Evolutionary conservation across 148 eudicot genomes (phyloP).

Genomic region (Chenopodium berlandieri): DNA sequence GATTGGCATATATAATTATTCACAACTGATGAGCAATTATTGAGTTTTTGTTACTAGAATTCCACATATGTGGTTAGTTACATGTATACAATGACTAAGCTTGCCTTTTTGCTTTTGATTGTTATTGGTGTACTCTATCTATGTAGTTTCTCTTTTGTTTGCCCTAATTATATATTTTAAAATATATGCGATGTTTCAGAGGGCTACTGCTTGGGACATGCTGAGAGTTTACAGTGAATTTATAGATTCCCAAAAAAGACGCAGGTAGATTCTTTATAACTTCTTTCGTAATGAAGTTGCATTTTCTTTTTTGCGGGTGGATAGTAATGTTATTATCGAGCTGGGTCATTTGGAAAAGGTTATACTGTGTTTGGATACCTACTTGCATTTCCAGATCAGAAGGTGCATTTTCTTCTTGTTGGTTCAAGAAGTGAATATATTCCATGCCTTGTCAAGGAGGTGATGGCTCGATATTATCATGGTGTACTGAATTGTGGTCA

Average conservation of each 20-base stretch:
- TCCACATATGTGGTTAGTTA: background rate
- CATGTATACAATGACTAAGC: too few relatives aligned
- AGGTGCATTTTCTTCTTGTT: background rate
- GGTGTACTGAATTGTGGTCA: background rate
- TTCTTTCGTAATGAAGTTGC: background rate
- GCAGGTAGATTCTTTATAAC: conserved; percentile 47
- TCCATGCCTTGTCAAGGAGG: background rate
- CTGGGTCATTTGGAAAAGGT: background rate
- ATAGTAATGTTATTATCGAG: background rate
- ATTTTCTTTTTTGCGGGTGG: background rate
- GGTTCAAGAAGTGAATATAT: background rate
- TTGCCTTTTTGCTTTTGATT: background rate
- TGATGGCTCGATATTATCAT: background rate
- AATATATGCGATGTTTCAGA: conserved; percentile 47
- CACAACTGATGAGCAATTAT: background rate
- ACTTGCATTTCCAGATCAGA: background rate
- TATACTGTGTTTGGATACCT: background rate
- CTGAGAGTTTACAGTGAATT: conserved; percentile 70
- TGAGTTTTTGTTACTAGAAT: background rate
- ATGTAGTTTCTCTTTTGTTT: background rate
- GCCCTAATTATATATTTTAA: background rate
- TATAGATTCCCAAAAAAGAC: conserved; percentile 76
- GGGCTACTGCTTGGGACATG: conserved; percentile 99
- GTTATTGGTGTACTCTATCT: background rate
- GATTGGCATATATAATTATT: background rate